Conservation (phyloP, 23 red algal genomes). For the Gracilariopsis chorda region DNA sequence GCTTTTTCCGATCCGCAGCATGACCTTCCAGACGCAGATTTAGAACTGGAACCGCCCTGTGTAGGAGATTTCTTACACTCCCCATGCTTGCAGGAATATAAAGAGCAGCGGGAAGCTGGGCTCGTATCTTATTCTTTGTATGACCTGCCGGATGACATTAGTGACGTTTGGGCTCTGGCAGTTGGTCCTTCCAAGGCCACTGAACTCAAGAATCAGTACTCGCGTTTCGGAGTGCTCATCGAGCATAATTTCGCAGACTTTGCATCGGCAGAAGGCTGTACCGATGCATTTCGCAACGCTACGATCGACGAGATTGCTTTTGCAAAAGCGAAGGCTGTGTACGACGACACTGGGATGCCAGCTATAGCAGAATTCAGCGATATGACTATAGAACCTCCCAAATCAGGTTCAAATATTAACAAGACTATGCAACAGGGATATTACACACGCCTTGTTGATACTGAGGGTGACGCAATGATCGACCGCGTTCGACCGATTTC, state of each 20-base stretch:
- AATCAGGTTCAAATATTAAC: slow-evolving; percentile 28
- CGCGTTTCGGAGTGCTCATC: slow-evolving; percentile 61
- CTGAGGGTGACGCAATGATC: slow-evolving; percentile 62
- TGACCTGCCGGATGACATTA: not conserved
- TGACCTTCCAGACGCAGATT: not conserved
- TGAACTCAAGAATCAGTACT: slow-evolving; percentile 69
- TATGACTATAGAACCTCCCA: slow-evolving; percentile 57
- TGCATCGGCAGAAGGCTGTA: slow-evolving; percentile 19
- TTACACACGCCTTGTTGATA: slow-evolving; percentile 47
- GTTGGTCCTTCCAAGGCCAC: slow-evolving; percentile 11
- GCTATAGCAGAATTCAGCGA: slow-evolving; percentile 59
- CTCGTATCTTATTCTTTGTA: not conserved
- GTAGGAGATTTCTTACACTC: slow-evolving; percentile 18
- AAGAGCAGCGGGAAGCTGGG: slow-evolving; percentile 13
- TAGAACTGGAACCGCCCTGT: not conserved
- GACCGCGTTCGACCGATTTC: slow-evolving; percentile 73
- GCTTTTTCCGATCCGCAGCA: no score
- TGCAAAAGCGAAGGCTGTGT: slow-evolving; percentile 61
- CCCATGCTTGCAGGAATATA: not conserved
- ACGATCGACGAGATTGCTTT: slow-evolving; percentile 36
- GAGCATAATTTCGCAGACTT: slow-evolving; percentile 72
- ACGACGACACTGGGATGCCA: slow-evolving; percentile 63
- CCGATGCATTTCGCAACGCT: slow-evolving; percentile 20
- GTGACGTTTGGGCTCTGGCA: slow-evolving; percentile 45
- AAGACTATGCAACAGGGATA: slow-evolving; percentile 67